Base-by-base conservation (phyloP, 768 basidiomycete genomes). In the Pleurotus tuber-regium region DNA sequence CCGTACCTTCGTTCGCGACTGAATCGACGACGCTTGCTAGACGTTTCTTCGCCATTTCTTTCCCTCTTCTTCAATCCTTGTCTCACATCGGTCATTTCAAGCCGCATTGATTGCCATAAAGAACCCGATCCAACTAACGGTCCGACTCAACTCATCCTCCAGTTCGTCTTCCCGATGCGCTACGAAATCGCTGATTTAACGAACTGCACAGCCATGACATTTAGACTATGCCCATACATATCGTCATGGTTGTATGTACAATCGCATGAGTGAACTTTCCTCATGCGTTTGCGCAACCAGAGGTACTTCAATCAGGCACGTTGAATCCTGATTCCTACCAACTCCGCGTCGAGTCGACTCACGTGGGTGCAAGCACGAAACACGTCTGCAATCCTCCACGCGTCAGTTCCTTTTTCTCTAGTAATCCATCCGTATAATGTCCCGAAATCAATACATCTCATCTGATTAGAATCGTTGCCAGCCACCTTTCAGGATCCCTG, bases 81-180 rank as follows among this genome's bases (percentile, higher is more conserved):
- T 59, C 57, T 50, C 62, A 61, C 61, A 52, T 42, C 63, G 63
- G 63, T 43, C 61, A 63, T 53, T 46, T 33, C 38, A 55, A 40
- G 56, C 63, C 63, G 63, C 19, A 19, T 39, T 54, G 40, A 39
- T 54, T 52, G 43, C 55, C 43, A 40, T 42, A 29, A 50, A 48
- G 46, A 40, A 54, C 43, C 48, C 31, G 46, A 33, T 39, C 36
- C 26, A 16, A n/a, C n/a, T 41, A 21, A 19, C 50, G 50, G 50
- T 26, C 50, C 39, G 50, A 30, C 26, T 28, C 30, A 30, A 25
- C 24, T 4, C 18, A 19, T 18, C 12, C 7, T 31, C 41, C 41
- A 21, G 41, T 19, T 21, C 41, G 36, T 42, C 21, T 25, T 10
- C 2, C 41, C 8, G 12, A 33, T 35, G 35, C n/a, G 35, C 35